These are phyloP conservation scores for Phytophthora idaei DNA, from an alignment of 352 stramenopile species.

Conservation along the genomic window DNA sequence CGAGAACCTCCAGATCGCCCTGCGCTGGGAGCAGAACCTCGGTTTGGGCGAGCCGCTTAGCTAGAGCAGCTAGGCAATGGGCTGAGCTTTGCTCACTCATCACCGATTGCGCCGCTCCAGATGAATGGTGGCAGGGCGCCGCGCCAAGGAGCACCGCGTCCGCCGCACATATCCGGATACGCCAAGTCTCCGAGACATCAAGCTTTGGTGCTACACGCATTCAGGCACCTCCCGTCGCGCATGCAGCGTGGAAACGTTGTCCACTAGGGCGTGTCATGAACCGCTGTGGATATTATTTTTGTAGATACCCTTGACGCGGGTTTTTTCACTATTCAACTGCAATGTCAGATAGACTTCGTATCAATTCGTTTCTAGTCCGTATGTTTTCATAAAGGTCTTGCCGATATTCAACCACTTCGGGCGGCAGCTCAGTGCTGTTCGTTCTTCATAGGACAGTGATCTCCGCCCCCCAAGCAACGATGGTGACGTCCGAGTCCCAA, in stretches of 20 bases:
- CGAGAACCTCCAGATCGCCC: constrained; percentile 57
- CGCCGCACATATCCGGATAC: not conserved
- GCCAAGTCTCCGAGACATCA: not conserved
- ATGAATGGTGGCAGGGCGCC: constrained; percentile 18
- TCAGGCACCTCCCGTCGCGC: constrained; percentile 5
- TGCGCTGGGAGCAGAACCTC: constrained; percentile 60
- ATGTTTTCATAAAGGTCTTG: not conserved
- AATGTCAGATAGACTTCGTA: constrained; percentile 10
- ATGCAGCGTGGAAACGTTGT: constrained; percentile 3
- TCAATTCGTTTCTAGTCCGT: not conserved
- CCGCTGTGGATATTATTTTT: constrained; percentile 23
- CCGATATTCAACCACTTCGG: constrained; percentile 13
- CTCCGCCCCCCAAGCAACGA: constrained; percentile 2
- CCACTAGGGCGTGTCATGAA: constrained; percentile 4
- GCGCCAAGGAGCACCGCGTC: constrained; percentile 1
- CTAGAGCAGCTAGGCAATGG: constrained; percentile 15
- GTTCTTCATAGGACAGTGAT: constrained; percentile 1
- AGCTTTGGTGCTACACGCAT: not conserved
- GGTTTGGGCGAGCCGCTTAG: constrained; percentile 42
- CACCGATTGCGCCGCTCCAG: constrained; percentile 14
- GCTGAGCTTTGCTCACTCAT: constrained; percentile 21
- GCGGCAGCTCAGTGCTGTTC: not conserved
- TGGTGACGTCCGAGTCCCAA: constrained; percentile 14
- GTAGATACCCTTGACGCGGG: constrained; percentile 4
- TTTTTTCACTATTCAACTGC: constrained; percentile 18